These are phyloP conservation scores for Exserohilum rostratum DNA, from an alignment of 2,329 filamentous ascomycete genomes.

Conservation along the genomic window DNA sequence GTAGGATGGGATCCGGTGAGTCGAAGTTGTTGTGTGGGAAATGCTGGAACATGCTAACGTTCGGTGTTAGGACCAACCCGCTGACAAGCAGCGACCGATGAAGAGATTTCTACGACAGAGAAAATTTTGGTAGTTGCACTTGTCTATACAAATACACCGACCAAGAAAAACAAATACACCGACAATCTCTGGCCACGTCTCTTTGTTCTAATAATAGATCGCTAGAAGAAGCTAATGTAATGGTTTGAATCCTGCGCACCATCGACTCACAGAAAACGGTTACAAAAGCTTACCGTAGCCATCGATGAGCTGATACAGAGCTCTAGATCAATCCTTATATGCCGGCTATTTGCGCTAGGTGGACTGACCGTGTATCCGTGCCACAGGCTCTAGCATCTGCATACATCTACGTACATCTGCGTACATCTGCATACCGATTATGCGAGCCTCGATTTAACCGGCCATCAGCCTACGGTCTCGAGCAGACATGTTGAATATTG, in stretches of 20 bases:
- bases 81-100: slow-evolving; percentile 9
- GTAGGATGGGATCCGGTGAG: slow-evolving; percentile 34
- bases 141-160: not conserved
- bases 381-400: not conserved
- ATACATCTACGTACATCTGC: not conserved
- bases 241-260: no score
- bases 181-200: not conserved
- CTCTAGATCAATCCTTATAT: not conserved
- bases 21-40: not conserved
- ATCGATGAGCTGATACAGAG: not conserved
- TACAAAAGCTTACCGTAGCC: not conserved
- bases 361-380: not conserved
- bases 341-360: not conserved
- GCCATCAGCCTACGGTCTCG: not conserved
- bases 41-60: not conserved
- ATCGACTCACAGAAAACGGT: not conserved
- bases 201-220: no score
- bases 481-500: not conserved
- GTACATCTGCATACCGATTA: not conserved
- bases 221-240: not conserved
- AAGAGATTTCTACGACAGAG: slow-evolving; percentile 3
- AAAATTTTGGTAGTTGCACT: not conserved
- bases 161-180: not conserved
- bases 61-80: slow-evolving; percentile 2
- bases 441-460: slow-evolving; percentile 7